Evolutionary conservation across 768 basidiomycete species (phyloP), one percentile per base, ranked within the genome.

Genomic region (Amanita exitialis): DNA sequence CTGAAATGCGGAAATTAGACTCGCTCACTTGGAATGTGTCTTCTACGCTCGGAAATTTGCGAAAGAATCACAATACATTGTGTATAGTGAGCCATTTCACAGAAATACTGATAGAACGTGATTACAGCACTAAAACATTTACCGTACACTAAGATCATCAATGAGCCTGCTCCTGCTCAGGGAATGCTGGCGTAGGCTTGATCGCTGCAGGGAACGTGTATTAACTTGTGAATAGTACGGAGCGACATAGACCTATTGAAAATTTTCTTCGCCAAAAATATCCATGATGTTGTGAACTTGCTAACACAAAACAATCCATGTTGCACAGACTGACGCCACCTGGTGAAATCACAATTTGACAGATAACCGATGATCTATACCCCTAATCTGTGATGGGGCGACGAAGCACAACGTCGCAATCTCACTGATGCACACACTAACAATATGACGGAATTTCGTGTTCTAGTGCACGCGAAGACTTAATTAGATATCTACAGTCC

Each of bases 401-500:
- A 32, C 1, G 12, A 13, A 5, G 7, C 32, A 32, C 13, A 12
- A 13, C 32, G 4, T 13, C 32, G 32, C 9, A 13, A 13, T 27
- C 42, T 13, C 42, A 23, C 28, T 28, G 43, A 44, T 44, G n/a
- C n/a, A 44, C 9, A 13, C 21, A 23, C 43, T 10, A 23, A 25
- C 25, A n/a, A 30, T 30, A 10, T 12, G 32, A 13, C 12, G 32
- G 32, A 32, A 12, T 27, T 13, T 28, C 4, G n/a, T 6, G 4
- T 16, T 48, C 47, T 48, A 48, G 36, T 35, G 25, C 28, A 38
- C 23, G 15, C 25, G 16, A 23, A 6, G 16, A 30, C 45, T 23
- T 27, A 27, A 38, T 48, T 37, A 48, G 37, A 15, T 38, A 38
- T 39, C 78, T 66, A 90, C 56, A 92, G 77, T 44, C 89, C 89